Percentiles rank a stretch among this genome's conserved stretches.
Conservation (phyloP, 805 yeast genomes). For the Candida ovalis region DNA sequence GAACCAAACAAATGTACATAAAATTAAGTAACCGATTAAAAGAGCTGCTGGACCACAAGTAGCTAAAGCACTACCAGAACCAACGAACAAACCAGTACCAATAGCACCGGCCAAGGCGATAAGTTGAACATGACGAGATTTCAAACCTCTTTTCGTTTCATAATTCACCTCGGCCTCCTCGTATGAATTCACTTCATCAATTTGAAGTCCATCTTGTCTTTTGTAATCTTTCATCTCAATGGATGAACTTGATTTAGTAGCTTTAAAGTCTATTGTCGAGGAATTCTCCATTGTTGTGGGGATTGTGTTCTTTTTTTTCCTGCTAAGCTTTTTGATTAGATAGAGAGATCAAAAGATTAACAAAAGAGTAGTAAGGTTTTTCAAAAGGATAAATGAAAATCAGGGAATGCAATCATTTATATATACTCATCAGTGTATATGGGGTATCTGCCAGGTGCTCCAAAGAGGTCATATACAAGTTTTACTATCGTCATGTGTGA, state of each 20-base stretch:
- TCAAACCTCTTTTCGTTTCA: conserved; percentile 38
- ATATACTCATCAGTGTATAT: too few species aligned
- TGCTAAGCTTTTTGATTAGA: too few species aligned
- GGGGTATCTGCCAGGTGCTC: too few species aligned
- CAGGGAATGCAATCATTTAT: too few species aligned
- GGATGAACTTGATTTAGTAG: neutral
- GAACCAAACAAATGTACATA: conserved; percentile 61
- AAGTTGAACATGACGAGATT: conserved; percentile 53
- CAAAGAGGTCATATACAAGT: too few species aligned
- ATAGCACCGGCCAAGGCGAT: conserved; percentile 70
- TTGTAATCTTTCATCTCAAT: neutral
- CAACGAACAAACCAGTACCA: conserved; percentile 58
- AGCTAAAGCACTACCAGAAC: conserved; percentile 42
- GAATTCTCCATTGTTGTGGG: neutral
- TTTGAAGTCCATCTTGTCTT: neutral
- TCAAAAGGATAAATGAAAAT: too few species aligned
- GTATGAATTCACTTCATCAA: neutral
- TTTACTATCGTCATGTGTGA: too few species aligned
- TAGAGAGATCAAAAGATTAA: too few species aligned
- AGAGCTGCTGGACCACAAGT: conserved; percentile 33
- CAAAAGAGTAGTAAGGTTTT: too few species aligned
- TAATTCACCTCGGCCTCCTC: conserved; percentile 1
- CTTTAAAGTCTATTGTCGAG: neutral
- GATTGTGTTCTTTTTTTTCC: too few species aligned
- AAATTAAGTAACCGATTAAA: conserved; percentile 56